A percentile compares a stretch with the other conserved stretches of the same genome.
phyloP scores from a whole-genome alignment of 257 asterid genomes.

The Buddleja alternifolia region DNA sequence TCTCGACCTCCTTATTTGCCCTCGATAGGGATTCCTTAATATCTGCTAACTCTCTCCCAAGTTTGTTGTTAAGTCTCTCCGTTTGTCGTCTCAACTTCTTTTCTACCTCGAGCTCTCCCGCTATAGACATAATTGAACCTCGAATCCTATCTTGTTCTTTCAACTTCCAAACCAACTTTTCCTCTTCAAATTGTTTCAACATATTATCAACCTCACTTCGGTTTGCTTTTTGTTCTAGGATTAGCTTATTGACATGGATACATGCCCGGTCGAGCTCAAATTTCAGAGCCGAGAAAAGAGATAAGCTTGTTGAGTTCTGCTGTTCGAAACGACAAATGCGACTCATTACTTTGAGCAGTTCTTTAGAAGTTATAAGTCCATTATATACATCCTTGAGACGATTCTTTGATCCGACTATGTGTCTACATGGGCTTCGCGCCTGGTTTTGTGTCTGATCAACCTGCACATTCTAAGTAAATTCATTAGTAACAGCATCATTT shows the following conservation, averaged over 20 bases:
- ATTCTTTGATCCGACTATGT: slow-evolving; percentile 47
- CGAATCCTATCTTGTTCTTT: slow-evolving; percentile 75
- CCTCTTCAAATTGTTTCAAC: slow-evolving; percentile 66
- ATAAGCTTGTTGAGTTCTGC: slow-evolving; percentile 53
- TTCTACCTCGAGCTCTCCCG: slow-evolving; percentile 73
- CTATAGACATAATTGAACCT: slow-evolving; percentile 53
- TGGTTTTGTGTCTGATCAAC: slow-evolving; percentile 48
- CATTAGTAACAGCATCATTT: background rate
- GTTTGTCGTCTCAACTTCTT: slow-evolving; percentile 87
- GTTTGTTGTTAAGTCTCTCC: slow-evolving; percentile 87
- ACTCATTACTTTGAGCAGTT: slow-evolving; percentile 62
- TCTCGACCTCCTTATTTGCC: slow-evolving; percentile 62
- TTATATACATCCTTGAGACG: slow-evolving; percentile 69
- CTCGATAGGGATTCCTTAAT: slow-evolving; percentile 53
- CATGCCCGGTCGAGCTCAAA: slow-evolving; percentile 73
- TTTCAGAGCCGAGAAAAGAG: slow-evolving; percentile 75
- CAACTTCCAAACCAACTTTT: slow-evolving; percentile 61
- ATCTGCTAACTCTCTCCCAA: slow-evolving; percentile 79
- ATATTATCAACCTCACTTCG: slow-evolving; percentile 53
- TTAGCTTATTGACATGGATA: slow-evolving; percentile 48
- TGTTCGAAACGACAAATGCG: slow-evolving; percentile 59
- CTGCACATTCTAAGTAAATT: slow-evolving; percentile 41
- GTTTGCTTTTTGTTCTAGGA: slow-evolving; percentile 58
- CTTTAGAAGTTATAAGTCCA: slow-evolving; percentile 77
- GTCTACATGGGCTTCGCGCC: slow-evolving; percentile 44